phyloP scores from a whole-genome alignment of 768 basidiomycete species.

The Tylopilus subfusipes region DNA sequence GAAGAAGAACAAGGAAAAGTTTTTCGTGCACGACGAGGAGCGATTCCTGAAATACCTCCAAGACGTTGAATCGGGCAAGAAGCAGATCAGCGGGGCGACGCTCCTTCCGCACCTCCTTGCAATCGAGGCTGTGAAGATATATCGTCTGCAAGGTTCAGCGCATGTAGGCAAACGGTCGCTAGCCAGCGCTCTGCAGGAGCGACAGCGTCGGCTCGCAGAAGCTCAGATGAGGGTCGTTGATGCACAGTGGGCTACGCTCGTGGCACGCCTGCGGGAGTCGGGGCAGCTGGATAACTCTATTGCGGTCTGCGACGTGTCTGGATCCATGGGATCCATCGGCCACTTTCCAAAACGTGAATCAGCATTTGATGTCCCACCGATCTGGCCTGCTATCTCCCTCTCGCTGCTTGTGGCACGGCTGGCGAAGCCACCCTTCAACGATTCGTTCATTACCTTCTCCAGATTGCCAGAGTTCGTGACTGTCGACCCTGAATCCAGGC shows the following conservation, averaged over 20 bases:
- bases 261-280: conserved; percentile 48
- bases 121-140: too few relatives aligned
- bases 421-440: conserved; percentile 60
- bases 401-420: conserved; percentile 63
- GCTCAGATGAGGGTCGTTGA: conserved; percentile 47
- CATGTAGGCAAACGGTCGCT: neutral
- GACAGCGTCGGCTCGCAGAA: conserved; percentile 31
- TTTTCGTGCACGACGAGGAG: conserved; percentile 54
- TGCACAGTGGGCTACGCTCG: conserved; percentile 63
- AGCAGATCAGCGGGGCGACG: conserved; percentile 60
- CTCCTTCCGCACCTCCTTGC: conserved; percentile 54
- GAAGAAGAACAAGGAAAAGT: conserved; percentile 50
- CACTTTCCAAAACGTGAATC: neutral
- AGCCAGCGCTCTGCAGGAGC: conserved; percentile 19
- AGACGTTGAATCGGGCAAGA: conserved; percentile 53
- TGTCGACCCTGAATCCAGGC: conserved; percentile 39
- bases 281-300: conserved; percentile 59
- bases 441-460: conserved; percentile 70
- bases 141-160: neutral
- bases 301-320: conserved; percentile 72
- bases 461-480: conserved; percentile 43
- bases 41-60: conserved; percentile 58
- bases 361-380: conserved; percentile 37
- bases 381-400: conserved; percentile 60
- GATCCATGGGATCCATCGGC: conserved; percentile 55